Base-by-base conservation (phyloP, 1,139 yeast genomes). In the Geotrichum carabidarum region DNA sequence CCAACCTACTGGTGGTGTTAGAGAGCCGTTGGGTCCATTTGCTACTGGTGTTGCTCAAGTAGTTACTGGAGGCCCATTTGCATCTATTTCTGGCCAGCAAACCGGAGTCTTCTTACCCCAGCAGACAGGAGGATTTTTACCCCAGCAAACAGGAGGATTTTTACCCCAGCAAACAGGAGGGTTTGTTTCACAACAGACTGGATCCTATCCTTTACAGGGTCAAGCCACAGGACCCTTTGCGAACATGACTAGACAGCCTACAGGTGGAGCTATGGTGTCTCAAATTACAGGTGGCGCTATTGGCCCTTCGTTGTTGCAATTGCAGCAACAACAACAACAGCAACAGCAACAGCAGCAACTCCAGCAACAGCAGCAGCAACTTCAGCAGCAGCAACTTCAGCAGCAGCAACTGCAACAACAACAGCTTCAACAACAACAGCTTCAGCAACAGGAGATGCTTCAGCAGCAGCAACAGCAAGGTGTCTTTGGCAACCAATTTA, bases 31-130 rank as follows among this genome's bases (percentile, higher is more conserved):
- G 58, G 74, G 66, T 15, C 74, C 69, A 50, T 72, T 62, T 64
- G 70, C 68, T 5, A 51, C 54, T 17, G 73, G 76, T 1, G 71
- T 71, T 49, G 70, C 73, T 7, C 67, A 62, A 58, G 63, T 57
- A 30, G 32, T 45, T 38, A 58, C 60, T 35, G 56, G 57, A 18
- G 57, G 58, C 30, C 51, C 51, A 1, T 42, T 53, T 48, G 51
- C 50, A 1, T 48, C 53, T 30, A 14, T 50, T n/a, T 18, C 41
- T 22, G 49, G 49, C 32, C 48, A 44, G 30, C 37, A 44, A 6
- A 53, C 56, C 18, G 56, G 56, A 15, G 47, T 46, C 14, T 48
- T 41, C n/a, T 41, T 40, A 11, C 44, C 47, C 9, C 51, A 42
- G 9, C 51, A 47, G 14, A 31, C 34, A n/a, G 40, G 49, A 4